Conservation (phyloP, 805 yeast genomes). For the Candida sithepensis region DNA sequence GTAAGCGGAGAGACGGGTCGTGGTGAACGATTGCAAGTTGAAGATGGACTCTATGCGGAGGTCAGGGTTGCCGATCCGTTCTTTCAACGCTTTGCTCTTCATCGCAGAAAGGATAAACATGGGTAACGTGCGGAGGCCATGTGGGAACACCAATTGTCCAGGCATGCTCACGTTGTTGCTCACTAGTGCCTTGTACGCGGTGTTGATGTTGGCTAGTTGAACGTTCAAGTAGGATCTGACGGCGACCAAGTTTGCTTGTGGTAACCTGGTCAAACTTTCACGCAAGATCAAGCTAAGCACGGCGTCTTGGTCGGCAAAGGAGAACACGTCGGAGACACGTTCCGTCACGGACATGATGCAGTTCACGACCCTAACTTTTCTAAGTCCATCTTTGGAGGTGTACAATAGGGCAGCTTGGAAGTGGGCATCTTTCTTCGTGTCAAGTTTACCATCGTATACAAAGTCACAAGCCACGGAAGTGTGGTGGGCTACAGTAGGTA, state of each 20-base stretch:
- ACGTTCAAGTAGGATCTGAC: conserved; percentile 29
- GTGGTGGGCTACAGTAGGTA: conserved; percentile 63
- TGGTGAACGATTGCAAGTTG: conserved; percentile 48
- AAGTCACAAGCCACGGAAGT: conserved; percentile 69
- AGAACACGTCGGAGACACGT: conserved; percentile 67
- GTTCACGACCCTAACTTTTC: conserved; percentile 87
- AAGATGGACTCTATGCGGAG: conserved; percentile 54
- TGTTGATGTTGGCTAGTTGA: conserved; percentile 52
- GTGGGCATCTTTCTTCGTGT: conserved; percentile 71
- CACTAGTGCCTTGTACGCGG: conserved; percentile 51
- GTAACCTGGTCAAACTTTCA: conserved; percentile 39
- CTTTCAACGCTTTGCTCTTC: conserved; percentile 62
- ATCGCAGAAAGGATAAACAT: conserved; percentile 64
- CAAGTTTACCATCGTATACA: conserved; percentile 70
- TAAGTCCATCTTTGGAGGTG: conserved; percentile 69
- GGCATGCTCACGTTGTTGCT: conserved; percentile 42
- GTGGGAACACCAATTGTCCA: conserved; percentile 76
- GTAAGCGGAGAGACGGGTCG: conserved; percentile 55
- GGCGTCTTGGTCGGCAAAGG: conserved; percentile 76
- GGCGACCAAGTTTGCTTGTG: conserved; percentile 34
- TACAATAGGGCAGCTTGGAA: conserved; percentile 89
- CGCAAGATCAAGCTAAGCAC: conserved; percentile 50
- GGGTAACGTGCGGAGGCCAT: conserved; percentile 68
- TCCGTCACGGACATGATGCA: conserved; percentile 78
- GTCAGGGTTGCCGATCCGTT: conserved; percentile 54